These are phyloP conservation scores for Geranium brycei DNA, from an alignment of 345 rosid genomes.

Conservation along the genomic window DNA sequence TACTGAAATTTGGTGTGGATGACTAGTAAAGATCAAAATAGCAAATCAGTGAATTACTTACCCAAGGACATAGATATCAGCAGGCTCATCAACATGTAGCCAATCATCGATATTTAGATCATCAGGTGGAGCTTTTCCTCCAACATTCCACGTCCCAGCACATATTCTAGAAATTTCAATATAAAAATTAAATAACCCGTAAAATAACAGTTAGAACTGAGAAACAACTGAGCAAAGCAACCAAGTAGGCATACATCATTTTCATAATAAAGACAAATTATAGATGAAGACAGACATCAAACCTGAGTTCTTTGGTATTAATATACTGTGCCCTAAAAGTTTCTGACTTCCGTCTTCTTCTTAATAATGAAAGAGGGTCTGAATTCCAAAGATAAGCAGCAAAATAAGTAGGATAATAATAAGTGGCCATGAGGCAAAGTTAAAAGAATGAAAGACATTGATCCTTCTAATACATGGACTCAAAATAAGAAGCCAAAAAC, in stretches of 20 bases:
- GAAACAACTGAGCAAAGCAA: neutral
- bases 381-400: neutral
- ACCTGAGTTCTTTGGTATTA: slow-evolving; percentile 1
- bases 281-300: neutral
- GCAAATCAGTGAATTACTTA: neutral
- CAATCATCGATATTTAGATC: slow-evolving; percentile 24
- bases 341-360: slow-evolving; percentile 3
- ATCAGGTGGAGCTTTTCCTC: slow-evolving; percentile 20
- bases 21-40: neutral
- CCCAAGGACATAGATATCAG: slow-evolving; percentile 25
- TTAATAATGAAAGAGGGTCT: neutral
- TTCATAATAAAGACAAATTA: neutral
- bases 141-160: slow-evolving; percentile 29
- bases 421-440: neutral
- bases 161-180: neutral
- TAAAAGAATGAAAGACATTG: neutral
- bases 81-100: slow-evolving; percentile 21
- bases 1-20: neutral
- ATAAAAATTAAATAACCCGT: neutral
- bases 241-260: neutral
- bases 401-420: neutral
- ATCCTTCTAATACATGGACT: neutral
- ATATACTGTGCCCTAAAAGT: slow-evolving; percentile 1
- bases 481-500: neutral
- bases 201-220: neutral